Percentiles rank a stretch among this genome's conserved stretches.
Evolutionary conservation across 1,284 basidiomycete genomes (phyloP).

Genomic region (Chondrostereum purpureum): DNA sequence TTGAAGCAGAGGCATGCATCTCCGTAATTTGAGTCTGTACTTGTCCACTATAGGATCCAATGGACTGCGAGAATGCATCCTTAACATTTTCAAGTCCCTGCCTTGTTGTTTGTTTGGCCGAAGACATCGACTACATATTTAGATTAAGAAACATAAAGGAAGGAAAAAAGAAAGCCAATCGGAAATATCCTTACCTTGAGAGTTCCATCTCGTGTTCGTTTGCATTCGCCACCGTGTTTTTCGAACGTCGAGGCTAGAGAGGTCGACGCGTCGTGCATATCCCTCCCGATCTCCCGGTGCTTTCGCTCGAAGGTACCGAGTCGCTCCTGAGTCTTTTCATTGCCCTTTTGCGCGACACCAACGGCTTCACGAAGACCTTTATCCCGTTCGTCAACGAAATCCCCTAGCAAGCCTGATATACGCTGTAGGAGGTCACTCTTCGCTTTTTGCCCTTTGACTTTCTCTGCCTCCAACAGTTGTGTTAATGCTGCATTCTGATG

Average conservation of each 20-base stretch:
- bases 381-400: slow-evolving; percentile 67
- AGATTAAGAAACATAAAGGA: slow-evolving; percentile 27
- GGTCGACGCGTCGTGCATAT: slow-evolving; percentile 31
- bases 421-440: slow-evolving; percentile 69
- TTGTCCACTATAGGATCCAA: slow-evolving; percentile 46
- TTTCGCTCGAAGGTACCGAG: slow-evolving; percentile 41
- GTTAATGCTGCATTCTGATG: slow-evolving; percentile 69
- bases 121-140: slow-evolving; percentile 30
- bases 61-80: slow-evolving; percentile 36
- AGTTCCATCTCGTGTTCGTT: slow-evolving; percentile 49
- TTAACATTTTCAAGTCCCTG: slow-evolving; percentile 44
- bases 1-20: slow-evolving; percentile 35
- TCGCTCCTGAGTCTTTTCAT: slow-evolving; percentile 46
- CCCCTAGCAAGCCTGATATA: slow-evolving; percentile 64
- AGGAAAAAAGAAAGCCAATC: slow-evolving; percentile 1
- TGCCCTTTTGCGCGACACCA: slow-evolving; percentile 46
- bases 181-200: slow-evolving; percentile 43
- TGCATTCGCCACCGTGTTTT: slow-evolving; percentile 43
- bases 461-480: slow-evolving; percentile 62
- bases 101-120: slow-evolving; percentile 36
- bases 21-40: slow-evolving; percentile 43
- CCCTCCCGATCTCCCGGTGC: slow-evolving; percentile 41
- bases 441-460: slow-evolving; percentile 54
- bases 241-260: slow-evolving; percentile 38
- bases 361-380: slow-evolving; percentile 60